These are phyloP conservation scores for Yamadazyma nakazawae DNA, from an alignment of 805 yeast genomes.

Conservation along the genomic window DNA sequence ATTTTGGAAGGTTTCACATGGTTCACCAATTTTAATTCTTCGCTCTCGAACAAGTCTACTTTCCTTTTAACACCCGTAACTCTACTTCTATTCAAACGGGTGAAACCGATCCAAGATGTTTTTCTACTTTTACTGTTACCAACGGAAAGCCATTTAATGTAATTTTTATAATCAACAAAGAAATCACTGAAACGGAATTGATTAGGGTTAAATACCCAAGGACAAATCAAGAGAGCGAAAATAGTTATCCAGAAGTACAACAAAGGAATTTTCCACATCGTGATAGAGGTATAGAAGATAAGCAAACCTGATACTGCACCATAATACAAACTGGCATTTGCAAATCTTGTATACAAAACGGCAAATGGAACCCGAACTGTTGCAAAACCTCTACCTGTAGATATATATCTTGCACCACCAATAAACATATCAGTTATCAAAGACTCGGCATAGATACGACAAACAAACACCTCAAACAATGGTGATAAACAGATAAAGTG, in stretches of 20 bases:
- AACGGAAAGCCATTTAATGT: slow-evolving; percentile 47
- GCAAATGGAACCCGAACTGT: slow-evolving; percentile 77
- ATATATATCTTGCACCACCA: slow-evolving; percentile 85
- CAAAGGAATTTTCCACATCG: slow-evolving; percentile 59
- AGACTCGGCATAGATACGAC: slow-evolving; percentile 74
- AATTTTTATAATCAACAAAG: slow-evolving; percentile 63
- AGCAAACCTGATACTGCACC: slow-evolving; percentile 53
- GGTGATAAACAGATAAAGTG: slow-evolving; percentile 73
- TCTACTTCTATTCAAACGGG: slow-evolving; percentile 49
- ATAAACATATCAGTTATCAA: slow-evolving; percentile 67
- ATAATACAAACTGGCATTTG: slow-evolving; percentile 60
- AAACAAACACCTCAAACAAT: slow-evolving; percentile 78
- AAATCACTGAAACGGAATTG: slow-evolving; percentile 69
- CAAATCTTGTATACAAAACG: slow-evolving; percentile 71
- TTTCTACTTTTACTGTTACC: slow-evolving; percentile 45
- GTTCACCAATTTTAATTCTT: slow-evolving; percentile 30
- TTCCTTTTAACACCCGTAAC: slow-evolving; percentile 54
- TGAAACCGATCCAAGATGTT: slow-evolving; percentile 46
- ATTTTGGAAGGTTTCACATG: slow-evolving; percentile 49
- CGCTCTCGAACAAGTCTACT: slow-evolving; percentile 33
- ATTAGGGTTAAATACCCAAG: slow-evolving; percentile 74
- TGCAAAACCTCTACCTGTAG: slow-evolving; percentile 86
- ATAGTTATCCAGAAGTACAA: slow-evolving; percentile 74
- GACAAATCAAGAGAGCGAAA: slow-evolving; percentile 62
- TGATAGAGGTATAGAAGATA: slow-evolving; percentile 53